Conservation (phyloP, 192 early-diverging fungal species). For the Fimicolochytrium jonesii region DNA sequence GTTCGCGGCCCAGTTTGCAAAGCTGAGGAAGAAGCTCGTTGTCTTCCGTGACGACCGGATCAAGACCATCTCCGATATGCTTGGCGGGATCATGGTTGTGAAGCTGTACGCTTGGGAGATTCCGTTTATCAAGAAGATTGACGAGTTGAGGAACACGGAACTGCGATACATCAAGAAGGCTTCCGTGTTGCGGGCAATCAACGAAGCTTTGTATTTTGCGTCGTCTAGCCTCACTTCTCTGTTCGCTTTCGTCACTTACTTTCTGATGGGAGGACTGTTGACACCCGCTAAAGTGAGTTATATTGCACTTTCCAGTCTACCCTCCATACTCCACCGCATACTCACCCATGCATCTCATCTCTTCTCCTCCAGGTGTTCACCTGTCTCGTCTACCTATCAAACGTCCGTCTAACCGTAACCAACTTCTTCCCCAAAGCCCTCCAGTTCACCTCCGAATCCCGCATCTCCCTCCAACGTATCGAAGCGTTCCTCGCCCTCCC, state of each 20-base stretch:
- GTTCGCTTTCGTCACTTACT: slow-evolving; percentile 41
- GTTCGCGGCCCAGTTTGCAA: slow-evolving; percentile 32
- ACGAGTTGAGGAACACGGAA: slow-evolving; percentile 31
- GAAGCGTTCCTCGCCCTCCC: slow-evolving; percentile 39
- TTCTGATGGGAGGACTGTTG: slow-evolving; percentile 38
- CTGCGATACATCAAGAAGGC: slow-evolving; percentile 30
- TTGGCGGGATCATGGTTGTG: slow-evolving; percentile 47
- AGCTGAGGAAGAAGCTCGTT: slow-evolving; percentile 26
- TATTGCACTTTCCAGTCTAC: neutral
- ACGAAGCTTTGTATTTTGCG: slow-evolving; percentile 49
- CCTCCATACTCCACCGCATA: neutral
- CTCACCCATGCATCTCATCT: too few relatives aligned
- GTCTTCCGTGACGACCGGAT: slow-evolving; percentile 39
- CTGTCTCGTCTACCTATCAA: slow-evolving; percentile 31
- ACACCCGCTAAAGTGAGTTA: slow-evolving; percentile 33
- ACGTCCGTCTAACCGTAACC: slow-evolving; percentile 38
- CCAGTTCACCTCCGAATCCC: slow-evolving; percentile 35
- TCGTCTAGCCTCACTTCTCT: slow-evolving; percentile 35
- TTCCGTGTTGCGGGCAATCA: slow-evolving; percentile 34
- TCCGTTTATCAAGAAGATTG: slow-evolving; percentile 38
- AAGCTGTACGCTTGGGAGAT: slow-evolving; percentile 52
- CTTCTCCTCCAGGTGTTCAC: slow-evolving; percentile 31
- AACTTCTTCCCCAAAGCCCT: slow-evolving; percentile 48
- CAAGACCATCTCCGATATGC: slow-evolving; percentile 39
- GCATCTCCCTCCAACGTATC: slow-evolving; percentile 36